Conservation (phyloP, 768 basidiomycete genomes). For the Auriculariales sp. region DNA sequence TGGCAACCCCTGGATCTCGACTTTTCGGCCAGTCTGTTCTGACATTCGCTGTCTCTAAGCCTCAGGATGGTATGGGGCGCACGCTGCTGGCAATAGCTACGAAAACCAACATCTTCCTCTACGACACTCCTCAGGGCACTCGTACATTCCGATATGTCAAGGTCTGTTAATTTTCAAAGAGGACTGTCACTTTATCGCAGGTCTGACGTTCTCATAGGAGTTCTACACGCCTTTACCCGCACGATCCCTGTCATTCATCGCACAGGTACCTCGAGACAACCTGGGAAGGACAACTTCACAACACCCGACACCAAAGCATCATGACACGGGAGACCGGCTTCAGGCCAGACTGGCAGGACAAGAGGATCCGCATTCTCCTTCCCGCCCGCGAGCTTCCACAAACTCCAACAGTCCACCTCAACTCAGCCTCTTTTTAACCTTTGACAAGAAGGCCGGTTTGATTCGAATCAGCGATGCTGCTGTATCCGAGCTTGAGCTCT, state of each 20-base stretch:
- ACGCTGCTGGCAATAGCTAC: constrained; percentile 61
- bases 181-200: background rate
- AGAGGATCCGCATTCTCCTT: constrained; percentile 7
- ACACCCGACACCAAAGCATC: background rate
- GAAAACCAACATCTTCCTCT: constrained; percentile 56
- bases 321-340: background rate
- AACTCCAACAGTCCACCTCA: constrained; percentile 20
- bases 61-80: constrained; percentile 34
- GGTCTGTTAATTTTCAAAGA: constrained; percentile 22
- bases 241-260: constrained; percentile 49
- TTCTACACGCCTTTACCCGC: constrained; percentile 68
- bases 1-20: constrained; percentile 55
- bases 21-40: constrained; percentile 41
- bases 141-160: constrained; percentile 73
- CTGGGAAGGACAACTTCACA: background rate
- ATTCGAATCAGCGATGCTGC: constrained; percentile 71
- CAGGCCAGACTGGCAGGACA: background rate
- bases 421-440: constrained; percentile 65
- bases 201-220: constrained; percentile 33
- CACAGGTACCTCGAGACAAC: constrained; percentile 6
- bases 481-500: constrained; percentile 63
- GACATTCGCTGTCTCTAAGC: constrained; percentile 53
- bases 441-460: constrained; percentile 79
- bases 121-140: constrained; percentile 72
- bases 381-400: background rate